Conservation (phyloP, 2,329 filamentous ascomycete genomes). For the Clonostachys solani region DNA sequence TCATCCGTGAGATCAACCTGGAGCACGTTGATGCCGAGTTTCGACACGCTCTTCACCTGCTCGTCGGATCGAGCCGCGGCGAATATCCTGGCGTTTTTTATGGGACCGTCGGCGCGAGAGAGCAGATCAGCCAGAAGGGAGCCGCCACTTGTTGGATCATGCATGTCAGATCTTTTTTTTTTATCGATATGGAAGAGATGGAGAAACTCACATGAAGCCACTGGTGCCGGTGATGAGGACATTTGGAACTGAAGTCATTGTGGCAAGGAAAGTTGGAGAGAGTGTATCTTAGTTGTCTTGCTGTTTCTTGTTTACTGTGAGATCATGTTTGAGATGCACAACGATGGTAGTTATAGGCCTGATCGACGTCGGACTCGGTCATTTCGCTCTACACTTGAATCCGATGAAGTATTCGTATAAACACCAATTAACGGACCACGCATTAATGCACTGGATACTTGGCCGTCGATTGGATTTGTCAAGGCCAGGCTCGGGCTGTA, state of each 20-base stretch:
- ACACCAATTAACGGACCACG: too few species aligned
- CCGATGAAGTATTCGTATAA: too few species aligned
- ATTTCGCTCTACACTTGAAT: too few species aligned
- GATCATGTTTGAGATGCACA: too few species aligned
- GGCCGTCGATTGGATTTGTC: too few species aligned
- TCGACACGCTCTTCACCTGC: slow-evolving; percentile 20
- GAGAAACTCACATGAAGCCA: slow-evolving; percentile 20
- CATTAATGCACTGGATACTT: too few species aligned
- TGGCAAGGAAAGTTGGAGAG: too few species aligned
- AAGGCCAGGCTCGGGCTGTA: too few species aligned
- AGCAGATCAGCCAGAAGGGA: slow-evolving; percentile 26
- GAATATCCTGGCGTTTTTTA: slow-evolving; percentile 15
- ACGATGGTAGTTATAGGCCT: too few species aligned
- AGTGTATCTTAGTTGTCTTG: too few species aligned
- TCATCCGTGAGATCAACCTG: slow-evolving; percentile 23
- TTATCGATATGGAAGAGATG: neutral
- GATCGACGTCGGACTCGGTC: too few species aligned
- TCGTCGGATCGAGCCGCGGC: slow-evolving; percentile 26
- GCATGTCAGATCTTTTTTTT: neutral
- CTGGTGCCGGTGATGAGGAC: slow-evolving; percentile 27
- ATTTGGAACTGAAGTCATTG: slow-evolving; percentile 6
- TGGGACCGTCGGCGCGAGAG: slow-evolving; percentile 7
- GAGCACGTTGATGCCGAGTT: slow-evolving; percentile 20
- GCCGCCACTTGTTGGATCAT: slow-evolving; percentile 18
- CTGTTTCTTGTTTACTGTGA: too few species aligned